phyloP scores from a whole-genome alignment of 495 filamentous ascomycete genomes.

The Penicillium cosmopolitanum region DNA sequence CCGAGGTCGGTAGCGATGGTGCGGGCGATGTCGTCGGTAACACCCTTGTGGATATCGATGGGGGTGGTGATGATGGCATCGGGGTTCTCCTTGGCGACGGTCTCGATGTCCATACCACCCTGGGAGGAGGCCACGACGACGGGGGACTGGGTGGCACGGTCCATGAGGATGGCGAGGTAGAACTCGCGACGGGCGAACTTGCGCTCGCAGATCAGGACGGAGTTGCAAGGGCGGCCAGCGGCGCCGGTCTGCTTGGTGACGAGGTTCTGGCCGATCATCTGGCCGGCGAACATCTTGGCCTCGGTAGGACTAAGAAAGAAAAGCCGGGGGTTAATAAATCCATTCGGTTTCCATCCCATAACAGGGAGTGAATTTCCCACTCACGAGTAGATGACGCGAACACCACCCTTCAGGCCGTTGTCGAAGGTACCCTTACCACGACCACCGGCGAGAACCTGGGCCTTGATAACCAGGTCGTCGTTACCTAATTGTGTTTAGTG shows the following conservation, averaged over 20 bases:
- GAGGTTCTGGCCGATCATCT: conserved; percentile 99
- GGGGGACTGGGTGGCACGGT: conserved; percentile 86
- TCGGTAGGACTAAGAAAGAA: conserved; percentile 66
- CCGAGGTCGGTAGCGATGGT: conserved; percentile 90
- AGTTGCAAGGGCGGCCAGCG: conserved; percentile 85
- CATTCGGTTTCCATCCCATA: too few species aligned
- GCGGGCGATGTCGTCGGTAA: conserved; percentile 91
- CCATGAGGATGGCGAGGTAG: conserved; percentile 98
- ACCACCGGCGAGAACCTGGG: conserved; percentile 95
- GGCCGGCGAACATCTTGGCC: conserved; percentile 96
- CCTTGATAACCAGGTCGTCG: conserved; percentile 99
- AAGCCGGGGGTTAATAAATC: neutral
- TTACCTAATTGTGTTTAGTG: conserved; percentile 57
- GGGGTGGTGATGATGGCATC: conserved; percentile 91
- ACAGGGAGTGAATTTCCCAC: conserved; percentile 27
- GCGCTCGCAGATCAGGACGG: conserved; percentile 98
- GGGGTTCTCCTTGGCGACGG: conserved; percentile 95
- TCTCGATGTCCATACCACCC: conserved; percentile 98
- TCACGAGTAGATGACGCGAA: conserved; percentile 95
- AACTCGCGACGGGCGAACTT: conserved; percentile 99
- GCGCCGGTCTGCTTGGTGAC: conserved; percentile 99
- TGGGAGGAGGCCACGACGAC: conserved; percentile 97
- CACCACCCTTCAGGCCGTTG: conserved; percentile 98
- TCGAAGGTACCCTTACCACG: conserved; percentile 97
- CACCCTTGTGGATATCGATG: conserved; percentile 91